These are phyloP conservation scores for Scalesia atractyloides DNA, from an alignment of 129 eudicot species.

Conservation along the genomic window DNA sequence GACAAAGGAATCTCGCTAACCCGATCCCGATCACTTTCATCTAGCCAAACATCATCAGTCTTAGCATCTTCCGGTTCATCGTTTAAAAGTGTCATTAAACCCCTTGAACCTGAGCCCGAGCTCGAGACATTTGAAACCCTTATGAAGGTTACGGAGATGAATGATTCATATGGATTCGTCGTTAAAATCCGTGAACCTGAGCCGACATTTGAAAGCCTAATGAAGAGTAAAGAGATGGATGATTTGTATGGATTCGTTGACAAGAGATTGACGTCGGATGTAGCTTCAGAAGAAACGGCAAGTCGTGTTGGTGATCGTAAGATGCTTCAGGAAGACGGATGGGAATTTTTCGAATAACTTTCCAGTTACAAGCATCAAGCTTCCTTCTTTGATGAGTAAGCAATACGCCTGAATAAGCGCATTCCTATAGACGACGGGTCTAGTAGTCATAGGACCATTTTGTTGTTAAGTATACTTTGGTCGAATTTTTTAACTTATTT, in stretches of 20 bases:
- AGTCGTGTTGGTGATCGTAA: conserved; percentile 21
- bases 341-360: conserved; percentile 46
- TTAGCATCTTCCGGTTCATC: conserved; percentile 60
- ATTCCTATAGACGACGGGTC: background rate
- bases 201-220: conserved; percentile 19
- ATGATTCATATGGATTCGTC: conserved; percentile 24
- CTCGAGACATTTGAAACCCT: conserved; percentile 26
- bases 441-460: background rate
- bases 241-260: conserved; percentile 30
- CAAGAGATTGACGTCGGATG: conserved; percentile 8
- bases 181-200: conserved; percentile 21
- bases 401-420: background rate
- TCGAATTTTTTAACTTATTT: background rate
- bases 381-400: background rate
- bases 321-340: conserved; percentile 58
- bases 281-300: conserved; percentile 4
- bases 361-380: background rate
- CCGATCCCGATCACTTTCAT: conserved; percentile 47
- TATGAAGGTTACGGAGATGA: conserved; percentile 21
- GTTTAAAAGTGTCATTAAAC: conserved; percentile 30
- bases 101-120: conserved; percentile 20
- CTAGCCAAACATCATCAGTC: conserved; percentile 48
- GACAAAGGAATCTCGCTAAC: conserved; percentile 57
- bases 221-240: conserved; percentile 19
- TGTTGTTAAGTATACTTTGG: background rate